These are phyloP conservation scores for Leucocoprinus birnbaumii DNA, from an alignment of 768 basidiomycete genomes.

Conservation along the genomic window DNA sequence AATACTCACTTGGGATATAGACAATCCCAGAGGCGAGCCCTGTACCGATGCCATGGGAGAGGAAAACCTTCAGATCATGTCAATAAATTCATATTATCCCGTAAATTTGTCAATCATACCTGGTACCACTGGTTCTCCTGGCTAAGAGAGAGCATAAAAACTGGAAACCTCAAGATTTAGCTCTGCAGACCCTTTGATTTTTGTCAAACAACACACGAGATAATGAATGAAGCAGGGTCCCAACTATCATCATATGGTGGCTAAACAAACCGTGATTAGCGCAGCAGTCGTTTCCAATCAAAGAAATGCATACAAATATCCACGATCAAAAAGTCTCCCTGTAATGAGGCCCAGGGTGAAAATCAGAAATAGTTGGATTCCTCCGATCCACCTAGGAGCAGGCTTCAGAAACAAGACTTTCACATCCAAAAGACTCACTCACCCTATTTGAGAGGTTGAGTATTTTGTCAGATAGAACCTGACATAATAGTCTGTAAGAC, in stretches of 20 bases:
- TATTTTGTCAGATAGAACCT: slow-evolving; percentile 31
- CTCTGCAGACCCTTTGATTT: not conserved
- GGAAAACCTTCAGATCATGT: slow-evolving; percentile 32
- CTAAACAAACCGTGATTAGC: slow-evolving; percentile 19
- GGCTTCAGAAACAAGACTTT: not conserved
- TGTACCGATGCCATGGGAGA: slow-evolving; percentile 43
- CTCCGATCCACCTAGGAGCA: slow-evolving; percentile 41
- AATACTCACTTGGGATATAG: slow-evolving; percentile 37
- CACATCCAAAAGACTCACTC: slow-evolving; percentile 7
- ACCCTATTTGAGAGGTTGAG: slow-evolving; percentile 36
- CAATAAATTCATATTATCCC: slow-evolving; percentile 16
- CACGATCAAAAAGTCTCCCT: slow-evolving; percentile 50
- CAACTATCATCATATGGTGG: slow-evolving; percentile 41
- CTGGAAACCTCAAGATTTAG: not conserved
- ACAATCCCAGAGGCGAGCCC: slow-evolving; percentile 51
- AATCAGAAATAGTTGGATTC: slow-evolving; percentile 44
- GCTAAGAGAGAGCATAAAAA: slow-evolving; percentile 43
- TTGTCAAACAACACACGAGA: slow-evolving; percentile 21
- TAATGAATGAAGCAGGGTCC: slow-evolving; percentile 38
- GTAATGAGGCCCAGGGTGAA: slow-evolving; percentile 40
- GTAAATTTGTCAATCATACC: not conserved
- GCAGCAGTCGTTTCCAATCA: not conserved
- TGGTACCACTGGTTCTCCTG: slow-evolving; percentile 24
- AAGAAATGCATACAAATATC: slow-evolving; percentile 38
- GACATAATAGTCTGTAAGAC: slow-evolving; percentile 35